Percentiles rank a stretch among this genome's conserved stretches.
Conservation (phyloP, 1,284 basidiomycete species). For the Fistulina hepatica region DNA sequence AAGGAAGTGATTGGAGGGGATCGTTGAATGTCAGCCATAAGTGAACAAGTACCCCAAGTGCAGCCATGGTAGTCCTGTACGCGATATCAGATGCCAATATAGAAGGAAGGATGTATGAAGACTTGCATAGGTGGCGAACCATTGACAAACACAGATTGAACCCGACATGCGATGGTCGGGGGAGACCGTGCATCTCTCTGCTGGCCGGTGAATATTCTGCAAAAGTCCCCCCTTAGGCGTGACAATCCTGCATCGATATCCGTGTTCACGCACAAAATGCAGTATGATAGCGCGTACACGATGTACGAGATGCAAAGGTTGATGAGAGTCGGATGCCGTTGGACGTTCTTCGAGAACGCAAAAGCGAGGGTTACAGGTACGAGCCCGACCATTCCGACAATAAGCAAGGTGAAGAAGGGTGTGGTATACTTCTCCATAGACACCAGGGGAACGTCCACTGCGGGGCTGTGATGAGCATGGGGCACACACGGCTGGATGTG, state of each 20-base stretch:
- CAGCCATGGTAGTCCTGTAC: too few relatives aligned
- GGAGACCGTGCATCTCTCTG: constrained; percentile 17
- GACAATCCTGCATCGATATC: constrained; percentile 3
- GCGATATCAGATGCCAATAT: too few relatives aligned
- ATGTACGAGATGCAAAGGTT: constrained; percentile 46
- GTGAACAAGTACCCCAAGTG: too few relatives aligned
- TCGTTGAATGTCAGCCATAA: too few relatives aligned
- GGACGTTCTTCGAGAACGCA: constrained; percentile 26
- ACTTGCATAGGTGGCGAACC: constrained; percentile 43
- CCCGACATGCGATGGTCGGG: constrained; percentile 31
- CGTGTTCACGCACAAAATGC: constrained; percentile 33
- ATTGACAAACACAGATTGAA: constrained; percentile 42
- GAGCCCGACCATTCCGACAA: too few relatives aligned
- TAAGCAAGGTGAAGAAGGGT: too few relatives aligned
- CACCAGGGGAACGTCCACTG: too few relatives aligned
- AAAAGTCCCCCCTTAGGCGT: not conserved
- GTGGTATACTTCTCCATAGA: too few relatives aligned
- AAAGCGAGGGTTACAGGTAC: not conserved
- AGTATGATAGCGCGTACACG: constrained; percentile 41
- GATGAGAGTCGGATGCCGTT: constrained; percentile 36
- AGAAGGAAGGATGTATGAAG: constrained; percentile 1
- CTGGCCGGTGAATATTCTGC: constrained; percentile 29
- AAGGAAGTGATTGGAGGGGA: too few relatives aligned
- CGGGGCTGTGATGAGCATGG: too few relatives aligned
- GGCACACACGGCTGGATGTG: too few relatives aligned